A percentile compares a stretch with the other conserved stretches of the same genome.
Conservation (phyloP, 257 asterid species). For the Coffea canephora region DNA sequence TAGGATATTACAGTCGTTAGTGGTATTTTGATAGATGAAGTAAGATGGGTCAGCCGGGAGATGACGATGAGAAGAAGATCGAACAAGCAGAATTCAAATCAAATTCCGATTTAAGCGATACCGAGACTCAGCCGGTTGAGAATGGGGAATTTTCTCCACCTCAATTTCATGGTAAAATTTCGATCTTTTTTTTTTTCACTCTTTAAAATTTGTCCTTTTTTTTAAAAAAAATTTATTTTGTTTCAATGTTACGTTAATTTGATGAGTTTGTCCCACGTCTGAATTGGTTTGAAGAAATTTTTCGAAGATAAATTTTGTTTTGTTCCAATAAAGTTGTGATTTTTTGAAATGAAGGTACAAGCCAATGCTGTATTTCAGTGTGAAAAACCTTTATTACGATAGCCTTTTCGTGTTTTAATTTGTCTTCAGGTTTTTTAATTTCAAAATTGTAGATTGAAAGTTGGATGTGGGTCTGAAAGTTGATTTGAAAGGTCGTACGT, state of each 20-base stretch:
- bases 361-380: neutral
- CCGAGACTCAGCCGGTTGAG: slow-evolving; percentile 44
- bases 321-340: neutral
- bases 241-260: neutral
- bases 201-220: neutral
- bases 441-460: neutral
- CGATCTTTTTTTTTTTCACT: neutral
- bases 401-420: too few species aligned
- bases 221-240: neutral
- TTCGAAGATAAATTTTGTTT: neutral
- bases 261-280: neutral
- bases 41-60: slow-evolving; percentile 37
- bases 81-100: slow-evolving; percentile 20
- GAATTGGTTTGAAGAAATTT: neutral
- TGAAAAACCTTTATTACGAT: too few species aligned
- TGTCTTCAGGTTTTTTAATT: neutral
- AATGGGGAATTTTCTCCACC: slow-evolving; percentile 30
- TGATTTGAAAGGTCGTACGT: neutral
- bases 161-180: slow-evolving; percentile 30
- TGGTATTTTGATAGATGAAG: slow-evolving; percentile 31
- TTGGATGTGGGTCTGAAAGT: neutral
- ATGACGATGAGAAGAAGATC: slow-evolving; percentile 15
- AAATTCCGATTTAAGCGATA: slow-evolving; percentile 24
- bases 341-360: neutral
- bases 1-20: too few species aligned